Conservation (phyloP, 148 eudicot genomes). For the Polygonum maritimum region DNA sequence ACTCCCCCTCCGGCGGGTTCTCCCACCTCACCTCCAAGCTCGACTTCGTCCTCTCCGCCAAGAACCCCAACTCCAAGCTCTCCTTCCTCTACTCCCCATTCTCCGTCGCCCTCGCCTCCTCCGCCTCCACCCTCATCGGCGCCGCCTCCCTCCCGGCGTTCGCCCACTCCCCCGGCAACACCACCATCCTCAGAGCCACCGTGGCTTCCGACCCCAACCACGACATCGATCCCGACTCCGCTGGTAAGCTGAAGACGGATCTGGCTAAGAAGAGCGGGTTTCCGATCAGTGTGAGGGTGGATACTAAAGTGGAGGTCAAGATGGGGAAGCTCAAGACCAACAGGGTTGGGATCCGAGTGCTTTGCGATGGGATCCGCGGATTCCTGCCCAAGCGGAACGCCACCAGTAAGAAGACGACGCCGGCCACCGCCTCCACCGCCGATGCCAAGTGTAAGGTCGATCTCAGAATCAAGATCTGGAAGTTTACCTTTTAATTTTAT, state of each 20-base stretch:
- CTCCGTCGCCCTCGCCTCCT: slow-evolving; percentile 13
- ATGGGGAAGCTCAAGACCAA: slow-evolving; percentile 56
- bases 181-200: slow-evolving; percentile 27
- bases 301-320: slow-evolving; percentile 48
- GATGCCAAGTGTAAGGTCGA: slow-evolving; percentile 79
- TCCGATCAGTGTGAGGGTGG: slow-evolving; percentile 38
- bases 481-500: slow-evolving; percentile 47
- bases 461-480: slow-evolving; percentile 91
- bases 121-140: slow-evolving; percentile 25
- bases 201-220: slow-evolving; percentile 7
- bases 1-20: slow-evolving; percentile 26
- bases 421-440: slow-evolving; percentile 27
- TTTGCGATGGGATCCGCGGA: slow-evolving; percentile 54
- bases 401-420: slow-evolving; percentile 24
- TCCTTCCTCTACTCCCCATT: slow-evolving; percentile 37
- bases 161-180: slow-evolving; percentile 26
- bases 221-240: slow-evolving; percentile 43
- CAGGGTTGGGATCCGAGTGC: slow-evolving; percentile 58
- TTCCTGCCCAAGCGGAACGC: slow-evolving; percentile 41
- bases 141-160: slow-evolving; percentile 44
- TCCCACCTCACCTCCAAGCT: slow-evolving; percentile 26
- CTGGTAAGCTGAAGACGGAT: slow-evolving; percentile 35
- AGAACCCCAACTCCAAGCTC: slow-evolving; percentile 65
- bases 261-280: slow-evolving; percentile 46
- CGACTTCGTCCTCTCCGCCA: slow-evolving; percentile 62